phyloP scores from a whole-genome alignment of 1,284 basidiomycete species.

The Pterulicium gracile region DNA sequence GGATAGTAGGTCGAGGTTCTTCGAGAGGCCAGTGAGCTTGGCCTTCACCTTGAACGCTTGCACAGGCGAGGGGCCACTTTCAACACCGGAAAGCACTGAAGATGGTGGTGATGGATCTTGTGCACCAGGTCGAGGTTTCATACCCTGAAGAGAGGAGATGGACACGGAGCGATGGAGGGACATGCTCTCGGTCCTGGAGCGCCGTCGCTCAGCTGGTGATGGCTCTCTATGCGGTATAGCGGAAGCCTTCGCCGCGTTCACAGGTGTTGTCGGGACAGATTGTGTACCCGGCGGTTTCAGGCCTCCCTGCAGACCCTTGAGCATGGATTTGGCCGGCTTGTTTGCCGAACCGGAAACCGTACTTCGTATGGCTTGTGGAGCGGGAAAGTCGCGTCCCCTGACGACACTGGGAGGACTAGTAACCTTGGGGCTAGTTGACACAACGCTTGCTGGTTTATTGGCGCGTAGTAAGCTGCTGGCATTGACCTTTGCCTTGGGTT shows the following conservation, averaged over 20 bases:
- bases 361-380: neutral
- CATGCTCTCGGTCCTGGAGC: neutral
- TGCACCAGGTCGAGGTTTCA: neutral
- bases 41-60: conserved; percentile 40
- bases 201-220: neutral
- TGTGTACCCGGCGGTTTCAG: neutral
- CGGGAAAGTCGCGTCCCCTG: neutral
- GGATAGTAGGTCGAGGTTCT: conserved; percentile 15
- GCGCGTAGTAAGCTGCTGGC: neutral
- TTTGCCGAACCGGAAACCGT: neutral
- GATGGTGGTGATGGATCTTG: neutral
- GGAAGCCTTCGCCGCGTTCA: neutral
- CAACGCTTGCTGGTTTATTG: neutral
- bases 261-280: neutral
- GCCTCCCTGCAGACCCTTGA: neutral
- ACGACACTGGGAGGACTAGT: neutral
- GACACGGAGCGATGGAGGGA: neutral
- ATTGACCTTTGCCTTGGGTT: neutral
- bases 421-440: neutral
- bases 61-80: conserved; percentile 7
- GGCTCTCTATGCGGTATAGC: too few species aligned
- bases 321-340: too few species aligned
- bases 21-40: conserved; percentile 39
- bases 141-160: neutral
- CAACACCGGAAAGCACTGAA: neutral